Evolutionary conservation across 2,329 filamentous ascomycete species (phyloP).

Genomic region (Aspergillus vadensis): DNA sequence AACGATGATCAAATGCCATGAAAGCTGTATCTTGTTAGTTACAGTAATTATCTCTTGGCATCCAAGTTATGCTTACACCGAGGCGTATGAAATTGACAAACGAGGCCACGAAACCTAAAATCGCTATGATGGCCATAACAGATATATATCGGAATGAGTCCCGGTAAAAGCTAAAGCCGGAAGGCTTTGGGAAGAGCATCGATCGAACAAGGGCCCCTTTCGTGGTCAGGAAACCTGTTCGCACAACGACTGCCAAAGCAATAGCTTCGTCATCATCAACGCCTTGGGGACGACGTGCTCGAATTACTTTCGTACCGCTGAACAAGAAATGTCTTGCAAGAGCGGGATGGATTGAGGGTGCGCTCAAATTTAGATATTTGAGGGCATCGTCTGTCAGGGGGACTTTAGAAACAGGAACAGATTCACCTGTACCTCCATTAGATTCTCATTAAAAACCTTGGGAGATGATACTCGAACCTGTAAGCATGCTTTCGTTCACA

Average conservation of each 20-base stretch:
- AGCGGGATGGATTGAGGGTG: constrained; percentile 79
- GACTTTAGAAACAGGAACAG: constrained; percentile 90
- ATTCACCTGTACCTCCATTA: constrained; percentile 65
- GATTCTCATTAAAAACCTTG: background rate
- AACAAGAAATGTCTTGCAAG: constrained; percentile 89
- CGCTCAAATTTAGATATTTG: constrained; percentile 72
- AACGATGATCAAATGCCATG: constrained; percentile 88
- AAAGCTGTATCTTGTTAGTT: constrained; percentile 53
- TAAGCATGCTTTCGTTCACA: constrained; percentile 99
- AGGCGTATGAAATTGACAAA: constrained; percentile 91
- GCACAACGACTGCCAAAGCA: constrained; percentile 85
- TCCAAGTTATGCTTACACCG: constrained; percentile 46
- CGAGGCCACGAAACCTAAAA: constrained; percentile 84
- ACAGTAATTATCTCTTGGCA: background rate
- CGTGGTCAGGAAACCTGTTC: constrained; percentile 96
- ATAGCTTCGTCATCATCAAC: constrained; percentile 84
- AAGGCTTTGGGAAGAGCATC: constrained; percentile 98
- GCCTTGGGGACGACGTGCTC: constrained; percentile 84
- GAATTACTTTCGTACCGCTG: constrained; percentile 91
- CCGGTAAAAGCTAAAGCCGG: constrained; percentile 96
- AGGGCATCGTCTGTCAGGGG: constrained; percentile 81
- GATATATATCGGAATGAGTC: constrained; percentile 98
- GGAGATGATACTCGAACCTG: constrained; percentile 50
- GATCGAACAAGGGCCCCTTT: constrained; percentile 94
- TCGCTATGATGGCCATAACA: constrained; percentile 87